Conservation (phyloP, 257 asterid genomes). For the Plantago ovata region DNA sequence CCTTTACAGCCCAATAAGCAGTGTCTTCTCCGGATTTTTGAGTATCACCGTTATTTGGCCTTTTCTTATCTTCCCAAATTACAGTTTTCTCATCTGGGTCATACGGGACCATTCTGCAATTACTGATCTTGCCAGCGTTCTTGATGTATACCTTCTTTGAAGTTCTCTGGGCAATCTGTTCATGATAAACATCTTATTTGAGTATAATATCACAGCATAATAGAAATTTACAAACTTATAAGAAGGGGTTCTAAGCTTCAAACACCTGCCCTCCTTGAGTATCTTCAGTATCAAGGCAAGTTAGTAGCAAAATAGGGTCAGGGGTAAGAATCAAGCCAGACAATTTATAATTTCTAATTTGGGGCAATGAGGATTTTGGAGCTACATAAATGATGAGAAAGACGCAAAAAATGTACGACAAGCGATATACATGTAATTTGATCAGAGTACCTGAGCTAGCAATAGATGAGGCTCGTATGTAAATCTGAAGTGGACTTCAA, state of each 20-base stretch:
- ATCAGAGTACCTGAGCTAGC: conserved; percentile 69
- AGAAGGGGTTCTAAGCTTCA: too few relatives aligned
- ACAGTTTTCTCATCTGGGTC: conserved; percentile 82
- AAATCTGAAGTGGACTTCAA: conserved; percentile 57
- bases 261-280: too few relatives aligned
- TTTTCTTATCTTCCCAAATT: conserved; percentile 59
- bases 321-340: too few relatives aligned
- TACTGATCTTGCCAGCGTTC: conserved; percentile 62
- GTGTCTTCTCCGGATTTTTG: conserved; percentile 24
- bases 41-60: conserved; percentile 29
- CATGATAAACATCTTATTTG: conserved; percentile 4
- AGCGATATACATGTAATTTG: neutral
- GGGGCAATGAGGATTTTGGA: too few relatives aligned
- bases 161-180: conserved; percentile 76
- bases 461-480: conserved; percentile 68
- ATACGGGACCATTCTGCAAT: conserved; percentile 71
- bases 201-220: neutral
- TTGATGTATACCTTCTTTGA: conserved; percentile 73
- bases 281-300: too few relatives aligned
- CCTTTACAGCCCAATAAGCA: conserved; percentile 80
- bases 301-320: too few relatives aligned
- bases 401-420: too few relatives aligned
- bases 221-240: neutral
- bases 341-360: too few relatives aligned
- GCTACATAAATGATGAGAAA: too few relatives aligned